These are phyloP conservation scores for Suillus paluster DNA, from an alignment of 768 basidiomycete genomes.

Conservation along the genomic window DNA sequence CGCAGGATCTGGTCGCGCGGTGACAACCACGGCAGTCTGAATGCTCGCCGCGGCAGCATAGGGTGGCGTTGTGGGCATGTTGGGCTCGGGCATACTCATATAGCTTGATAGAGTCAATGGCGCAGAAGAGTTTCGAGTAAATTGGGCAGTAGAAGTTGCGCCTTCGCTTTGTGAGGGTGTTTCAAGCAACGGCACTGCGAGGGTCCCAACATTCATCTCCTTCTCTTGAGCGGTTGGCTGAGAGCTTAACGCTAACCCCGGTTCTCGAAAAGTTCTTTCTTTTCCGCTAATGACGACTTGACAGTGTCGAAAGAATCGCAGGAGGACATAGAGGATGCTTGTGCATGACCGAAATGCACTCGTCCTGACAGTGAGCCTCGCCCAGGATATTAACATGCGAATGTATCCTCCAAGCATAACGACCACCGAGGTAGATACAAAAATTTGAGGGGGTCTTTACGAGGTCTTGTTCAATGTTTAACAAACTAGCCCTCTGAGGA, in stretches of 20 bases:
- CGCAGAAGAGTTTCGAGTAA: not conserved
- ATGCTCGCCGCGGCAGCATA: too few species aligned
- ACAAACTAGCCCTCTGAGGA: too few species aligned
- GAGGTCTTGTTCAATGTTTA: too few species aligned
- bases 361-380: not conserved
- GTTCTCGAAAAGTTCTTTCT: not conserved
- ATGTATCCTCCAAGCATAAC: not conserved
- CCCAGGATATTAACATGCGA: not conserved
- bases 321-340: not conserved
- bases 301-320: not conserved
- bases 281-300: not conserved
- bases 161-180: not conserved
- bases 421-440: too few species aligned
- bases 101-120: not conserved
- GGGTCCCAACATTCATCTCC: not conserved
- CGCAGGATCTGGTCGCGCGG: not conserved
- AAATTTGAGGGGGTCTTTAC: too few species aligned
- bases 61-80: not conserved
- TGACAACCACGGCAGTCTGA: too few species aligned
- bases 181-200: not conserved
- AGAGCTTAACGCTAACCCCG: not conserved
- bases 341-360: not conserved
- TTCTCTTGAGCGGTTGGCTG: not conserved
- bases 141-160: not conserved
- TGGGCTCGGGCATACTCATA: not conserved